Conservation (phyloP, 208 protist species). For the Blechomonas ayalai region DNA sequence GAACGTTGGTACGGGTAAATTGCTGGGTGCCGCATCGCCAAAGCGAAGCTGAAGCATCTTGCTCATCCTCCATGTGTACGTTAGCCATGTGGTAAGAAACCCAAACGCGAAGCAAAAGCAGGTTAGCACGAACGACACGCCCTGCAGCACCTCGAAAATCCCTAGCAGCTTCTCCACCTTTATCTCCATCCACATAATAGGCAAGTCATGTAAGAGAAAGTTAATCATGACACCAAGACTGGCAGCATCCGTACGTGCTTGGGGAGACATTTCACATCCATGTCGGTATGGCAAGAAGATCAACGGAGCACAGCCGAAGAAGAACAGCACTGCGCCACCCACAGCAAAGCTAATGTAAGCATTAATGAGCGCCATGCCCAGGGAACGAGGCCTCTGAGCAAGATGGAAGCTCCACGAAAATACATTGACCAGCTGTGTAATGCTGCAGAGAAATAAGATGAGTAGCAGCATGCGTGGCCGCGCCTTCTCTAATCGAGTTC, state of each 20-base stretch:
- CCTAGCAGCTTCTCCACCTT: conserved; percentile 56
- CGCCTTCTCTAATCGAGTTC: conserved; percentile 16
- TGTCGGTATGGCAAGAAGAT: conserved; percentile 72
- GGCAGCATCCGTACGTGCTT: conserved; percentile 36
- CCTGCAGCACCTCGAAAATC: conserved; percentile 45
- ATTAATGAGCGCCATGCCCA: conserved; percentile 17
- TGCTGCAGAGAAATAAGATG: conserved; percentile 43
- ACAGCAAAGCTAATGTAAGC: conserved; percentile 58
- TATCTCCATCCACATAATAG: conserved; percentile 68
- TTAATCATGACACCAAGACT: conserved; percentile 38
- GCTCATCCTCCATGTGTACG: conserved; percentile 74
- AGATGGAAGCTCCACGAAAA: conserved; percentile 56
- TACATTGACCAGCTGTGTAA: conserved; percentile 50
- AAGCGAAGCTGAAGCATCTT: conserved; percentile 63
- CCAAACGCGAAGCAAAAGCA: conserved; percentile 59
- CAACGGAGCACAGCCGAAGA: conserved; percentile 31
- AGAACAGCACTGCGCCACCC: conserved; percentile 38
- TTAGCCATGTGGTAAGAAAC: conserved; percentile 62
- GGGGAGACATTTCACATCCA: conserved; percentile 60
- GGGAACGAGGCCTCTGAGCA: not conserved
- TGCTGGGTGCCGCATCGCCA: conserved; percentile 16
- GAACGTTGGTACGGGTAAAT: no score
- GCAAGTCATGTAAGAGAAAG: conserved; percentile 64
- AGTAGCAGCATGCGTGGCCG: conserved; percentile 39
- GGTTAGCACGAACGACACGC: conserved; percentile 58